Percentiles rank a stretch among this genome's conserved stretches.
Conservation (phyloP, 257 asterid species). For the Fraxinus pennsylvanica region DNA sequence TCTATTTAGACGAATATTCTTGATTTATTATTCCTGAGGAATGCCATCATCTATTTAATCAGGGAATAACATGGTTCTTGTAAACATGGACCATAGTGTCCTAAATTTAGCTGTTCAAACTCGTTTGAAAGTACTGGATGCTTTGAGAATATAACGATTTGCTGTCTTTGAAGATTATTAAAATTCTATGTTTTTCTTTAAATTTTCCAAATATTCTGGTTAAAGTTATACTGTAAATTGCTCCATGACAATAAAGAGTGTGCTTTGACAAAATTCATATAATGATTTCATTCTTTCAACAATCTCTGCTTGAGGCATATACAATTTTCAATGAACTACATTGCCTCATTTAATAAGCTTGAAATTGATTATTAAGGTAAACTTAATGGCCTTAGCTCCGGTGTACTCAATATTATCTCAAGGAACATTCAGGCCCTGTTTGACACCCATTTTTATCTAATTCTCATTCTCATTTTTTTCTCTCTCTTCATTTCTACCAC, state of each 20-base stretch:
- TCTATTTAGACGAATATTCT: constrained; percentile 1
- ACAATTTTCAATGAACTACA: background rate
- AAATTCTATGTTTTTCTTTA: background rate
- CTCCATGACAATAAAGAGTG: background rate
- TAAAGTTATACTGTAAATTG: background rate
- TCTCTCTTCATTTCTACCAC: too few species aligned
- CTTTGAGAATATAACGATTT: background rate
- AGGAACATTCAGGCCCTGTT: too few species aligned
- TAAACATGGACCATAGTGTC: background rate
- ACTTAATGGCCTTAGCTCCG: background rate
- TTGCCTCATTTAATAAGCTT: background rate
- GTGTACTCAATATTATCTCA: background rate
- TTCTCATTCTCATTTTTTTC: too few species aligned
- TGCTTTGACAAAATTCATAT: background rate
- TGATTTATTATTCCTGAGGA: background rate
- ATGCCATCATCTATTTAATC: background rate
- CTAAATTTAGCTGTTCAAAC: background rate
- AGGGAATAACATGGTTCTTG: background rate
- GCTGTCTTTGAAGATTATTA: background rate
- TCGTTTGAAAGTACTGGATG: background rate
- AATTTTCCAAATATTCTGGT: background rate
- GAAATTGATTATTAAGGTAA: background rate
- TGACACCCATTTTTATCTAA: too few species aligned
- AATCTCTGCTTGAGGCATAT: background rate
- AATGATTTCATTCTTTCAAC: background rate